Evolutionary conservation across 257 asterid species (phyloP).

Genomic region (Echium plantagineum): DNA sequence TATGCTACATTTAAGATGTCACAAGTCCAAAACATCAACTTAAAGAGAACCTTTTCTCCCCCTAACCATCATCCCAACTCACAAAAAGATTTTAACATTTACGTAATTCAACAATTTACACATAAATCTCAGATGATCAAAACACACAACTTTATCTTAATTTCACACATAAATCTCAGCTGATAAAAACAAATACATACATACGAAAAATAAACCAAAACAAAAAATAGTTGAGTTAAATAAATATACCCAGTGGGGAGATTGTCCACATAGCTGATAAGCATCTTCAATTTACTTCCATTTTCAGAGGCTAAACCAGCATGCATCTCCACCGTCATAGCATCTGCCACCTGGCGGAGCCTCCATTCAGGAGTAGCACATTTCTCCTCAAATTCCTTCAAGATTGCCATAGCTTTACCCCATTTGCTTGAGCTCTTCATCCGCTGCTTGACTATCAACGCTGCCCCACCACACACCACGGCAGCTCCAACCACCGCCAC

Average conservation of each 20-base stretch:
- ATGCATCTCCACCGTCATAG: constrained; percentile 69
- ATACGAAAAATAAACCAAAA: too few species aligned
- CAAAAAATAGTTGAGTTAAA: not conserved
- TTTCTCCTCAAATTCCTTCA: constrained; percentile 42
- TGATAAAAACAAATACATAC: not conserved
- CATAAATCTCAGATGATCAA: not conserved
- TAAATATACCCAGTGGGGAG: constrained; percentile 53
- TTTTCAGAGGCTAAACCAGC: constrained; percentile 69
- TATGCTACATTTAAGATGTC: not conserved
- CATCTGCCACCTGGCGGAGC: constrained; percentile 54
- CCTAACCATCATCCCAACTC: too few species aligned
- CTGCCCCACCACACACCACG: constrained; percentile 47
- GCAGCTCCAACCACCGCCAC: constrained; percentile 41
- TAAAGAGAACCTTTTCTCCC: not conserved
- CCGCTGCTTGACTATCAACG: constrained; percentile 32
- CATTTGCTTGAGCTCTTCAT: constrained; percentile 37
- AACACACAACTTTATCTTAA: not conserved
- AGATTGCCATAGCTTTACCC: constrained; percentile 42
- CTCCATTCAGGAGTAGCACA: constrained; percentile 35
- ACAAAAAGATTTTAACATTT: not conserved
- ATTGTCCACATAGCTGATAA: constrained; percentile 49
- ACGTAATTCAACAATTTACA: not conserved
- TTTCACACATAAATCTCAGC: not conserved
- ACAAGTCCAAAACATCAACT: not conserved
- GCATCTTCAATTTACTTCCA: constrained; percentile 61